A percentile compares a stretch with the other conserved stretches of the same genome.
Evolutionary conservation across 768 basidiomycete genomes (phyloP).

Genomic region (Auriscalpium microsporum): DNA sequence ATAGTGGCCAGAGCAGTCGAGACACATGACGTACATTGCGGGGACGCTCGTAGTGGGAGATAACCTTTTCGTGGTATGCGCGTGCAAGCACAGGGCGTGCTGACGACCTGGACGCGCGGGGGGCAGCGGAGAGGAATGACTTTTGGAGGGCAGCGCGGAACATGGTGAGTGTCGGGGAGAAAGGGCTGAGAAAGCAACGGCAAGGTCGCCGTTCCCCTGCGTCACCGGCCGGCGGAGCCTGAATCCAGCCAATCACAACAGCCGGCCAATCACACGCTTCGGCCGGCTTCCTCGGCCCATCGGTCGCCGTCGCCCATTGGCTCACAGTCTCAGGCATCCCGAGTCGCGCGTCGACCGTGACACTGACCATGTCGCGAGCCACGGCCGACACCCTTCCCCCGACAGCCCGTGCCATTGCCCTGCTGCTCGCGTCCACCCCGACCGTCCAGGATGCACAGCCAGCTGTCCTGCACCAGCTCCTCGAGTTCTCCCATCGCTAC

Average conservation of each 20-base stretch:
- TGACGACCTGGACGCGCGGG: conserved; percentile 34
- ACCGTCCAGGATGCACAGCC: conserved; percentile 83
- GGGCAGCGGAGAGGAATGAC: conserved; percentile 35
- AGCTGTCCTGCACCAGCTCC: conserved; percentile 76
- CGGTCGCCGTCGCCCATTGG: background rate
- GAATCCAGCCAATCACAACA: background rate
- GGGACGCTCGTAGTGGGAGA: conserved; percentile 95
- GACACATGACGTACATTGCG: conserved; percentile 66
- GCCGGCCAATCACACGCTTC: background rate
- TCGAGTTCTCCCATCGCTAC: conserved; percentile 82
- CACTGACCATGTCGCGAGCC: conserved; percentile 32
- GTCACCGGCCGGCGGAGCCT: background rate
- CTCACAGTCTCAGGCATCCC: too few relatives aligned
- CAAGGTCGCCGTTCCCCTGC: background rate
- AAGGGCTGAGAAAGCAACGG: background rate
- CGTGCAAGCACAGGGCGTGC: conserved; percentile 51
- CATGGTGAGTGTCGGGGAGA: conserved; percentile 44
- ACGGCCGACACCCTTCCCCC: conserved; percentile 57
- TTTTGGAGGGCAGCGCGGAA: conserved; percentile 55
- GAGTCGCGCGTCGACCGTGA: background rate
- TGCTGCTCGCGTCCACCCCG: conserved; percentile 75
- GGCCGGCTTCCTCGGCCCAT: background rate
- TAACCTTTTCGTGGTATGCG: conserved; percentile 92
- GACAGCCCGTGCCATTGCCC: conserved; percentile 77
- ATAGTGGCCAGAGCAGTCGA: conserved; percentile 28